A percentile compares a stretch with the other conserved stretches of the same genome.
Evolutionary conservation across 257 asterid species (phyloP).

Genomic region (Nicotiana tabacum): DNA sequence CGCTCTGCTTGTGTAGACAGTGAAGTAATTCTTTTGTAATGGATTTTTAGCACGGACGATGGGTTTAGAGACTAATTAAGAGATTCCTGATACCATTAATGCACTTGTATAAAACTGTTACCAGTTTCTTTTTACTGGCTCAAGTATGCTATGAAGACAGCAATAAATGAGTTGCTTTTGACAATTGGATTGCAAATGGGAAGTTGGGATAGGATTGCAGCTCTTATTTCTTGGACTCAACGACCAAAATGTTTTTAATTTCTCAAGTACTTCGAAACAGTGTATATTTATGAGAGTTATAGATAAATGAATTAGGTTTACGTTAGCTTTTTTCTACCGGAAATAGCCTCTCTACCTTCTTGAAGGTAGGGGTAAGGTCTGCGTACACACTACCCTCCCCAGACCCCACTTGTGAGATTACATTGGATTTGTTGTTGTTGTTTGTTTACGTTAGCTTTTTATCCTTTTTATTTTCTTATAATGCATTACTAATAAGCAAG

Average conservation of each 20-base stretch:
- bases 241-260: neutral
- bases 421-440: no score
- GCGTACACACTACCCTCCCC: no score
- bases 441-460: neutral
- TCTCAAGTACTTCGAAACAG: neutral
- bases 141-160: neutral
- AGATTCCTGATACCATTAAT: constrained; percentile 5
- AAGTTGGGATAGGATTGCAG: neutral
- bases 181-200: neutral
- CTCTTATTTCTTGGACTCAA: neutral
- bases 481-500: neutral
- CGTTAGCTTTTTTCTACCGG: neutral
- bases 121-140: neutral
- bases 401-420: no score
- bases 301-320: neutral
- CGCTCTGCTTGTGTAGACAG: constrained; percentile 1
- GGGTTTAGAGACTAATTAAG: neutral
- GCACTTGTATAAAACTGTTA: neutral
- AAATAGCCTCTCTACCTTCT: no score
- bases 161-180: neutral
- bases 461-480: neutral
- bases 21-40: constrained; percentile 12
- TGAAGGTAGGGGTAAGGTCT: no score
- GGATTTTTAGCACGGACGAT: neutral
- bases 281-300: neutral